Base-by-base conservation (phyloP, 208 protist genomes). In the Leishmania tarentolae region DNA sequence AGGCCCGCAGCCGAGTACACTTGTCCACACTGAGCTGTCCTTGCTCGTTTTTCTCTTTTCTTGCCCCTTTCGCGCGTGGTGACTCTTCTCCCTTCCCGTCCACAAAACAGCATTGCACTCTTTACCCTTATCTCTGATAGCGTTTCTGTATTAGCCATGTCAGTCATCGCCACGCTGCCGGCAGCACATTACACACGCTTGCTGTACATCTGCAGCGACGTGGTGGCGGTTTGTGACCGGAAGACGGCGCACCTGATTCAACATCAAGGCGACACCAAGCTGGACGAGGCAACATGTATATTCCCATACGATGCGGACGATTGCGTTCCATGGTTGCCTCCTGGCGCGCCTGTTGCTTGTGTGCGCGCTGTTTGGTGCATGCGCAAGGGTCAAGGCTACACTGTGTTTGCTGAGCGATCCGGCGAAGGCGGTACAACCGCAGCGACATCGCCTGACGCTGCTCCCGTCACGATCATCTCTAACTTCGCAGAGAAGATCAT, bases 321-420 rank as follows among this genome's bases (percentile, higher is more conserved):
- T 47, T 92, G 84, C 52, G 86, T 86, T 70, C 87, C 90, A 65
- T 92, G 90, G 90, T 76, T 90, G 37, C 76, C 87, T 9, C 86
- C 83, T 13, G 90, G 82, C 19, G 78, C 53, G 0, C 65, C 78
- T 21, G 42, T 86, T 28, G 35, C 40, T 63, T n/a, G 50, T 3
- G 53, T 63, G 13, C 83, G 80, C 3, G 65, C 76, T 19, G 79
- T 74, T 72, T 84, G 80, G 72, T 72, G 65, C 46, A 46, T 83
- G 31, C 79, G 82, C 63, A 80, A 78, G 35, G 74, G 83, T 3
- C 79, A 71, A 35, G 47, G 56, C 31, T 28, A 61, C 44, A 69
- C 69, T 8, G 82, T 80, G 75, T 35, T 86, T 17, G 57, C 80
- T 65, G 73, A 85, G 52, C 24, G 68, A 35, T 53, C 80, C 9